Percentiles rank a stretch among this genome's conserved stretches.
Evolutionary conservation across 2,329 filamentous ascomycete species (phyloP).

Genomic region (Aspergillus hortae): DNA sequence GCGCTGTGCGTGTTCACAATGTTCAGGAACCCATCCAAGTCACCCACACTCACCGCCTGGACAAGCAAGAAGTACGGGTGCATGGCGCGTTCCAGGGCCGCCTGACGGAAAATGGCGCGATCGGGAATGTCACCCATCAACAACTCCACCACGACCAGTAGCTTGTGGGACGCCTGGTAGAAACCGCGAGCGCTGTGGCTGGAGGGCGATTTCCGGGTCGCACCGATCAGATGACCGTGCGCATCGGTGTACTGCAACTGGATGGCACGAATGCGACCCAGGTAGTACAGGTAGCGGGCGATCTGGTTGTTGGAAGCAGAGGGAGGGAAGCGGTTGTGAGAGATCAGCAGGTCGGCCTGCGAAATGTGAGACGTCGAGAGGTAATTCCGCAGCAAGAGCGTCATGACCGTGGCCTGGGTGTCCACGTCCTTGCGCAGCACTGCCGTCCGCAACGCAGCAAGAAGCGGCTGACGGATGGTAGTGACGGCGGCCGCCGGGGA

Average conservation of each 20-base stretch:
- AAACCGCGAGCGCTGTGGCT: conserved; percentile 88
- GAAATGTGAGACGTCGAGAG: conserved; percentile 93
- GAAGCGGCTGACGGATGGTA: conserved; percentile 76
- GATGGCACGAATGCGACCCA: conserved; percentile 92
- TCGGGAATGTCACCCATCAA: conserved; percentile 99
- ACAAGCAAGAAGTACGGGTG: conserved; percentile 93
- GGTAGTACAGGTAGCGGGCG: conserved; percentile 93
- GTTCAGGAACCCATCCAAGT: conserved; percentile 87
- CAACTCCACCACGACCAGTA: conserved; percentile 93
- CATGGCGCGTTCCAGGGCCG: conserved; percentile 79
- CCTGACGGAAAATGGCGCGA: conserved; percentile 86
- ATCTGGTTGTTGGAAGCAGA: conserved; percentile 98
- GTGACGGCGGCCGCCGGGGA: conserved; percentile 86
- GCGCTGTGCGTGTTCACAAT: conserved; percentile 77
- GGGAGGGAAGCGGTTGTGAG: conserved; percentile 90
- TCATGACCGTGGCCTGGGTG: conserved; percentile 94
- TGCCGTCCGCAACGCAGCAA: conserved; percentile 88
- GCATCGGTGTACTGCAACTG: conserved; percentile 96
- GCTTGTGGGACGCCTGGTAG: conserved; percentile 91
- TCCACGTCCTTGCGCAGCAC: conserved; percentile 95
- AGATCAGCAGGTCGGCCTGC: conserved; percentile 92
- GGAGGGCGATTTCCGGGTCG: conserved; percentile 90
- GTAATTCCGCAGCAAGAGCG: conserved; percentile 91
- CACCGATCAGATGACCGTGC: conserved; percentile 87
- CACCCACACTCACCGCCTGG: conserved; percentile 92